Conservation (phyloP, 805 yeast genomes). For the Nakazawaea pomicola region DNA sequence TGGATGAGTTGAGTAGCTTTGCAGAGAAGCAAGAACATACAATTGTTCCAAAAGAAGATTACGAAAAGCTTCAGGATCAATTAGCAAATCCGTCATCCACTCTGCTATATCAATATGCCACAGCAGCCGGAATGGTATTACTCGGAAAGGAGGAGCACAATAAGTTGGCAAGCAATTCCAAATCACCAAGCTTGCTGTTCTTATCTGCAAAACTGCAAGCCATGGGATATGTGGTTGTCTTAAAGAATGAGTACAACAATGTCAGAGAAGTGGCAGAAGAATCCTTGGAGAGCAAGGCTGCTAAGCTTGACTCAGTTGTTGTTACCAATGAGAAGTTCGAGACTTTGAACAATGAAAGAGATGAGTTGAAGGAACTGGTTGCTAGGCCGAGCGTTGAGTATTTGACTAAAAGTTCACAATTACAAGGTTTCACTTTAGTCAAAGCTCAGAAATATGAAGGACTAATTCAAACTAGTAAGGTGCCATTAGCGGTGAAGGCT, state of each 20-base stretch:
- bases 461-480: not conserved
- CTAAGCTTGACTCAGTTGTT: conserved; percentile 17
- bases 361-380: not conserved
- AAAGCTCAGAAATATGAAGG: not conserved
- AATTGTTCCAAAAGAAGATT: conserved; percentile 8
- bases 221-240: conserved; percentile 22
- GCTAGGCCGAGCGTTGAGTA: conserved; percentile 1
- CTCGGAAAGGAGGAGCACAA: conserved; percentile 15
- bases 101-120: conserved; percentile 9
- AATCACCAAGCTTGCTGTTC: conserved; percentile 23
- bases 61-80: conserved; percentile 1
- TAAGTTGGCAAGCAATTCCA: conserved; percentile 15
- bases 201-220: conserved; percentile 18
- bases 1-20: not conserved
- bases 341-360: conserved; percentile 4
- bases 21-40: not conserved
- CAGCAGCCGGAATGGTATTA: conserved; percentile 13
- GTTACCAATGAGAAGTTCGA: conserved; percentile 16
- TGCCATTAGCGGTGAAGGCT: not conserved
- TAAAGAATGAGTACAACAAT: conserved; percentile 19
- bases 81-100: conserved; percentile 11
- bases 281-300: conserved; percentile 21
- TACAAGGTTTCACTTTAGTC: not conserved
- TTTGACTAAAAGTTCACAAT: conserved; percentile 4
- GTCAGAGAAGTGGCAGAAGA: conserved; percentile 22